A percentile compares a stretch with the other conserved stretches of the same genome.
Conservation (phyloP, 192 early-diverging fungal genomes). For the Pilaira anomala region DNA sequence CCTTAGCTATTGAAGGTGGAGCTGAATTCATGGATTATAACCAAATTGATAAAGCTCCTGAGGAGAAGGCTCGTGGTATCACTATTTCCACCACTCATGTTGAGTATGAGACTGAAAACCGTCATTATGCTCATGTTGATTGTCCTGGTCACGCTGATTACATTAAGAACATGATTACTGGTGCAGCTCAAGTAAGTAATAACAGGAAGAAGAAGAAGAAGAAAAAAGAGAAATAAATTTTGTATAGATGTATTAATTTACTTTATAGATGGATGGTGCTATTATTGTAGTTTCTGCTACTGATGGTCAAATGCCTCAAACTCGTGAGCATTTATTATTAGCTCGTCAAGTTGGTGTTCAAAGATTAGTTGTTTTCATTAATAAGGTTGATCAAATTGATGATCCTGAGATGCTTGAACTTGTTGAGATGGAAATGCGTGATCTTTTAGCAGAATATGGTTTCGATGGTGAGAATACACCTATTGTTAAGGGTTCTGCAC, state of each 20-base stretch:
- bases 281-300: constrained; percentile 98
- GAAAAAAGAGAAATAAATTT: background rate
- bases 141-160: constrained; percentile 99
- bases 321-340: constrained; percentile 95
- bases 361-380: constrained; percentile 94
- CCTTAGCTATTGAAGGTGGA: constrained; percentile 73
- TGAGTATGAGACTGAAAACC: constrained; percentile 87
- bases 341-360: constrained; percentile 94
- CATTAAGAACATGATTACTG: constrained; percentile 99
- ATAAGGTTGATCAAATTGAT: constrained; percentile 97
- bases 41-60: constrained; percentile 97
- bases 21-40: constrained; percentile 94
- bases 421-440: constrained; percentile 99
- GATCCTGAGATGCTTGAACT: constrained; percentile 98
- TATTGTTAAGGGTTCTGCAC: constrained; percentile 89
- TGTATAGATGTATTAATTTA: background rate
- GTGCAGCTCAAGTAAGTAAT: constrained; percentile 80
- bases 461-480: constrained; percentile 91
- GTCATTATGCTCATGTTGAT: constrained; percentile 97
- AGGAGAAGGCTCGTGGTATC: constrained; percentile 97
- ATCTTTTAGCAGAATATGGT: constrained; percentile 85
- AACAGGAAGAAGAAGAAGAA: background rate
- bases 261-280: constrained; percentile 85
- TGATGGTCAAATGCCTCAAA: constrained; percentile 98
- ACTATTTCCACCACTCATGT: constrained; percentile 97